phyloP scores from a whole-genome alignment of 2,329 filamentous ascomycete species.

The Bipolaris victoriae region DNA sequence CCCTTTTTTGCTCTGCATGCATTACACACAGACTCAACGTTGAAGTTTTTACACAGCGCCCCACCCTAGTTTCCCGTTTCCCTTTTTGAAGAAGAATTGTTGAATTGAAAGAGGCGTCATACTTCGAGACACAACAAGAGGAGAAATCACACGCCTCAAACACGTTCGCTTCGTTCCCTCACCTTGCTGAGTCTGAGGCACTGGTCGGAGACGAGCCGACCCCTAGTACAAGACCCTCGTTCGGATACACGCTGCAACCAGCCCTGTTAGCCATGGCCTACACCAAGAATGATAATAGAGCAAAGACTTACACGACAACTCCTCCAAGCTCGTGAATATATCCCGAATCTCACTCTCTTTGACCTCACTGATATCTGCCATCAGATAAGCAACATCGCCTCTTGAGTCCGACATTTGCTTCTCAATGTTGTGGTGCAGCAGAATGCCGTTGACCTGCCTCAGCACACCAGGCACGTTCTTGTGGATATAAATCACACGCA shows the following conservation, averaged over 20 bases:
- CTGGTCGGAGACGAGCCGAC: not conserved
- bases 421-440: conserved; percentile 95
- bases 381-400: conserved; percentile 92
- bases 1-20: not conserved
- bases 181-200: not conserved
- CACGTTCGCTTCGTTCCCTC: not conserved
- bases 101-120: too few species aligned
- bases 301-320: conserved; percentile 71
- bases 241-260: conserved; percentile 47
- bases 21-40: too few species aligned
- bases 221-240: conserved; percentile 55
- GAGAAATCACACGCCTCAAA: not conserved
- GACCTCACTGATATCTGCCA: conserved; percentile 95
- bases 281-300: not conserved
- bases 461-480: conserved; percentile 95
- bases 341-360: conserved; percentile 81
- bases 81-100: too few species aligned
- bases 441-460: conserved; percentile 91
- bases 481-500: conserved; percentile 95
- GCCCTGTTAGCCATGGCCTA: conserved; percentile 4
- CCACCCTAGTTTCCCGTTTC: too few species aligned
- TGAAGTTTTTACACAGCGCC: too few species aligned
- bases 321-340: conserved; percentile 82
- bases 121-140: not conserved
- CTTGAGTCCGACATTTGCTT: conserved; percentile 98